phyloP scores from a whole-genome alignment of 805 yeast species.

The Sugiyamaella chiloensis region DNA sequence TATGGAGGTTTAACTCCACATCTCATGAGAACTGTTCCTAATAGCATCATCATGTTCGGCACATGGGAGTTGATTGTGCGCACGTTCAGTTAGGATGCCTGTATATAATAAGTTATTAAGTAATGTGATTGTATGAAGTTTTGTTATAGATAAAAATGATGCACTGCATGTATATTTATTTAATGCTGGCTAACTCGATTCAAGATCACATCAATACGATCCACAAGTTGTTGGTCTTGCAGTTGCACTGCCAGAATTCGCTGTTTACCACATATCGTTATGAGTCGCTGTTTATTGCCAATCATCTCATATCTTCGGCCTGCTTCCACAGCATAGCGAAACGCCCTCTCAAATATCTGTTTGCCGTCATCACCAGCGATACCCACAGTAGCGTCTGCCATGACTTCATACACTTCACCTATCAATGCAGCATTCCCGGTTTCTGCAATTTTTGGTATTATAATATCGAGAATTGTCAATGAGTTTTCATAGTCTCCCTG shows the following conservation, averaged over 20 bases:
- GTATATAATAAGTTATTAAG: not conserved
- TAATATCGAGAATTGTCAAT: constrained; percentile 37
- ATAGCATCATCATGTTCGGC: constrained; percentile 97
- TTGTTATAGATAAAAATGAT: not conserved
- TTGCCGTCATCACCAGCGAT: constrained; percentile 7
- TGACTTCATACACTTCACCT: constrained; percentile 38
- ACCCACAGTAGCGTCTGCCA: constrained; percentile 33
- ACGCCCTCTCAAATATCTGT: constrained; percentile 6
- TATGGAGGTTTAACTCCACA: constrained; percentile 98
- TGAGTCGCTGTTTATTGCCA: constrained; percentile 4
- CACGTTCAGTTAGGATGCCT: constrained; percentile 10
- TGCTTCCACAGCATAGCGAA: constrained; percentile 8
- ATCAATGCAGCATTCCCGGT: constrained; percentile 39
- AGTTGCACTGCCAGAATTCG: constrained; percentile 7
- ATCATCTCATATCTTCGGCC: constrained; percentile 11
- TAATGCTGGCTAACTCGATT: not conserved
- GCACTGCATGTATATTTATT: too few relatives aligned
- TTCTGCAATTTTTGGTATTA: constrained; percentile 46
- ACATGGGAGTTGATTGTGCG: constrained; percentile 81
- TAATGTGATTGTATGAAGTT: too few relatives aligned
- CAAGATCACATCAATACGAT: not conserved
- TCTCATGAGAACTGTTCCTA: constrained; percentile 93
- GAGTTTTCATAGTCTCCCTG: constrained; percentile 46
- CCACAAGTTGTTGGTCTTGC: not conserved
- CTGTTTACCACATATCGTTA: constrained; percentile 11